Conservation (phyloP, 2,329 filamentous ascomycete genomes). For the Aureobasidium sp. region DNA sequence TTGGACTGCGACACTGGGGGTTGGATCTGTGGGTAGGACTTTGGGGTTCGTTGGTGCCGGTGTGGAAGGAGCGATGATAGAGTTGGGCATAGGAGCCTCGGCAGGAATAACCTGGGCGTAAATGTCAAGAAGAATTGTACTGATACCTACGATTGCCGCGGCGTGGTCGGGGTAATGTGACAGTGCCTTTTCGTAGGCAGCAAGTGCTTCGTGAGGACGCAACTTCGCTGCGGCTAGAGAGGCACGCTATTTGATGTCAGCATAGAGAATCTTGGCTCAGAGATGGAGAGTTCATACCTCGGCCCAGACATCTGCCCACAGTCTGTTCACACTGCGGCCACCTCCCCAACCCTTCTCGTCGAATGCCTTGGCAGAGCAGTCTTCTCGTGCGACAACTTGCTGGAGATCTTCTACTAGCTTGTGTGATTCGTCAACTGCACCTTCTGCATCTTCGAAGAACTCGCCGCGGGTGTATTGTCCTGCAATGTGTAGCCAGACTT, state of each 20-base stretch:
- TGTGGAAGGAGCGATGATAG: constrained; percentile 17
- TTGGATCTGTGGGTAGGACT: neutral
- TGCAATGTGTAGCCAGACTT: constrained; percentile 85
- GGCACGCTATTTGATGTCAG: constrained; percentile 49
- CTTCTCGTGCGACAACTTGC: constrained; percentile 54
- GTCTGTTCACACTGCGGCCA: constrained; percentile 71
- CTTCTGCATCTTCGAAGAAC: constrained; percentile 71
- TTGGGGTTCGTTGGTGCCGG: neutral
- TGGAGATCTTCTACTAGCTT: constrained; percentile 69
- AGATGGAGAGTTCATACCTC: constrained; percentile 53
- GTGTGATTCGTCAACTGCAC: constrained; percentile 73
- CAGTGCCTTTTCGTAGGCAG: constrained; percentile 75
- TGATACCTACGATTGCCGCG: constrained; percentile 71
- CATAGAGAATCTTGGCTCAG: neutral
- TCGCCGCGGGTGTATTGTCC: constrained; percentile 78
- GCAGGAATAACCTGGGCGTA: constrained; percentile 54
- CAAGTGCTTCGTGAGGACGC: constrained; percentile 61
- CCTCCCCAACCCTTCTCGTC: constrained; percentile 67
- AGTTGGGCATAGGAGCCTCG: constrained; percentile 17
- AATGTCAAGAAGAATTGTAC: constrained; percentile 78
- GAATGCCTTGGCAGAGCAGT: constrained; percentile 56
- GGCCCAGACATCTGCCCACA: constrained; percentile 76
- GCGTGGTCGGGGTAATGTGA: constrained; percentile 74
- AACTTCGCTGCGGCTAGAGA: constrained; percentile 57
- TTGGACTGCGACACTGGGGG: constrained; percentile 57